These are phyloP conservation scores for Aspergillus puulaauensis DNA, from an alignment of 2,329 filamentous ascomycete species.

Conservation along the genomic window DNA sequence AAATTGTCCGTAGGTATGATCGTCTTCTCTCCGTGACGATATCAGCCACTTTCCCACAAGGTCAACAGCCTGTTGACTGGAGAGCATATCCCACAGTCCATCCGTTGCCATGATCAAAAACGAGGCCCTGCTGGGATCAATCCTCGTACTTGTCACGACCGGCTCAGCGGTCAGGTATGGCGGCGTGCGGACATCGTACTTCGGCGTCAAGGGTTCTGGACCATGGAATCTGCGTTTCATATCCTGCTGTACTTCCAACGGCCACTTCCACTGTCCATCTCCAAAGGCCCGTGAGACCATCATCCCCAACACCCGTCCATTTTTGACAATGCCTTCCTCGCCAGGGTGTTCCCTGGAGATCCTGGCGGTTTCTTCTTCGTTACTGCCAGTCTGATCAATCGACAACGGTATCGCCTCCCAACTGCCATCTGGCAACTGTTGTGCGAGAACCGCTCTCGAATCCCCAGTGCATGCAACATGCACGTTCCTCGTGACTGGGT, in stretches of 20 bases:
- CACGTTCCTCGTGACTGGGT: too few species aligned
- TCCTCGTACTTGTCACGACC: constrained; percentile 14
- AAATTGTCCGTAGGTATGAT: constrained; percentile 16
- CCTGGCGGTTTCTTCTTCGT: too few species aligned
- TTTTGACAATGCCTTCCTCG: constrained; percentile 48
- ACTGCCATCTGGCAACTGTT: too few species aligned
- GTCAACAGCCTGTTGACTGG: constrained; percentile 57
- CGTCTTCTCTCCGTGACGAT: constrained; percentile 31
- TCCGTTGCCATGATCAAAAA: constrained; percentile 69
- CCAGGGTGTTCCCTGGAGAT: too few species aligned
- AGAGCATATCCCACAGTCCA: constrained; percentile 65
- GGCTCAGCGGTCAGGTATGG: too few species aligned
- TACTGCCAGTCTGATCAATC: too few species aligned
- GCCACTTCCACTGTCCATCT: constrained; percentile 68
- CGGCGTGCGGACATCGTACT: too few species aligned
- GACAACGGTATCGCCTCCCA: too few species aligned
- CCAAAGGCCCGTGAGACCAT: constrained; percentile 68
- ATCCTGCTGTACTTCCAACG: constrained; percentile 48
- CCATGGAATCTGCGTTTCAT: constrained; percentile 27
- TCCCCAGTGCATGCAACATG: too few species aligned
- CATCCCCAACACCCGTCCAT: constrained; percentile 61
- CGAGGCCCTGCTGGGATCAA: constrained; percentile 49
- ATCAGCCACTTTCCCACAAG: constrained; percentile 58
- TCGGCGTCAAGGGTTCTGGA: too few species aligned
- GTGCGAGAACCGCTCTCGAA: too few species aligned